A percentile compares a stretch with the other conserved stretches of the same genome.
Evolutionary conservation across 257 asterid genomes (phyloP).

Genomic region (Osmanthus fragrans): DNA sequence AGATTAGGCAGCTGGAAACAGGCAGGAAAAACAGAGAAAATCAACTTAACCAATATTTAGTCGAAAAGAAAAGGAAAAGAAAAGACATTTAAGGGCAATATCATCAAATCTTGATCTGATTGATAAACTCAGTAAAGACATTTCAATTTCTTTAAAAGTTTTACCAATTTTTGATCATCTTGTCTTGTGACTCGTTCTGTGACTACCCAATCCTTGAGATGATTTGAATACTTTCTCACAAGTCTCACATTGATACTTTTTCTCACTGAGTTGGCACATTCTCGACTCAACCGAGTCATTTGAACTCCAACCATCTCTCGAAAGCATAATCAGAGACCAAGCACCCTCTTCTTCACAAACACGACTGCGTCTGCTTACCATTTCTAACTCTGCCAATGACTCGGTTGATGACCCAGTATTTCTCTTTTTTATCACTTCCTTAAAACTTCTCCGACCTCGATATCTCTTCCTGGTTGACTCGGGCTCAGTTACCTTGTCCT

Average conservation of each 20-base stretch:
- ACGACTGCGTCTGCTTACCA: slow-evolving; percentile 23
- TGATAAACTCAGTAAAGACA: background rate
- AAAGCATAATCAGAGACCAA: slow-evolving; percentile 61
- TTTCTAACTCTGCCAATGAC: slow-evolving; percentile 25
- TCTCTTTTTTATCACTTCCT: background rate
- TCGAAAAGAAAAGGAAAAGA: background rate
- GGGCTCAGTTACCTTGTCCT: slow-evolving; percentile 36
- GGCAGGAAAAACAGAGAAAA: background rate
- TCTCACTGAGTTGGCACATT: slow-evolving; percentile 5
- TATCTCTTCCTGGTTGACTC: slow-evolving; percentile 33
- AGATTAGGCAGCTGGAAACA: background rate
- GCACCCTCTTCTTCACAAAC: slow-evolving; percentile 59
- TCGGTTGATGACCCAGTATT: slow-evolving; percentile 20
- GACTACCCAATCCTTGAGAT: slow-evolving; percentile 57
- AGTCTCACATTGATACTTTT: slow-evolving; percentile 33
- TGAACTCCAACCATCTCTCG: slow-evolving; percentile 49
- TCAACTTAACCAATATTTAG: too few relatives aligned
- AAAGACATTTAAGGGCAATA: background rate
- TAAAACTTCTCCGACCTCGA: slow-evolving; percentile 34
- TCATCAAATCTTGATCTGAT: background rate
- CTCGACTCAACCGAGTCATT: slow-evolving; percentile 15
- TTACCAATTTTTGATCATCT: slow-evolving; percentile 21
- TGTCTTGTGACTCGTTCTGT: slow-evolving; percentile 30
- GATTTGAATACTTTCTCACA: slow-evolving; percentile 40
- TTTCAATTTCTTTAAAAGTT: background rate